Evolutionary conservation across 257 asterid species (phyloP).

Genomic region (Gardenia jasminoides): DNA sequence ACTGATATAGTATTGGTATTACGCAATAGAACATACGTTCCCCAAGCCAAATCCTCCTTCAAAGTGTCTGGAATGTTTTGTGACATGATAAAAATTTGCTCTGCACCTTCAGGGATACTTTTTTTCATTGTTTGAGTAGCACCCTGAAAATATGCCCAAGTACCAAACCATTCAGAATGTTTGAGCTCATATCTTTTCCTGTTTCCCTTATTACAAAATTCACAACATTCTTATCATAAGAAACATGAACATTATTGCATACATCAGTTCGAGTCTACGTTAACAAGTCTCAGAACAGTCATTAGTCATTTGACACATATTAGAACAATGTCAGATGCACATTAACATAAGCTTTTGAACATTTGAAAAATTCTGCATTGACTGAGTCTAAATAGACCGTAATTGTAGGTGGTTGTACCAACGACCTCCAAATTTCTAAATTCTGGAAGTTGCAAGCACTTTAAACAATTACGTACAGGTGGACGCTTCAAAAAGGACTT

Average conservation of each 20-base stretch:
- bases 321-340: neutral
- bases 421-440: too few relatives aligned
- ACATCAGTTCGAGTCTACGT: neutral
- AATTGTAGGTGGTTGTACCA: too few relatives aligned
- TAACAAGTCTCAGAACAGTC: neutral
- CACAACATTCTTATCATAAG: neutral
- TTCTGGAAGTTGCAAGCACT: too few relatives aligned
- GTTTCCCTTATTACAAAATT: neutral
- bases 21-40: constrained; percentile 71
- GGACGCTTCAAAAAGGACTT: too few relatives aligned
- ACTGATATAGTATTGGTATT: constrained; percentile 86
- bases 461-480: too few relatives aligned
- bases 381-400: too few relatives aligned
- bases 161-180: neutral
- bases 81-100: constrained; percentile 73
- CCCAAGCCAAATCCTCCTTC: constrained; percentile 97
- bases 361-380: too few relatives aligned
- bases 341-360: neutral
- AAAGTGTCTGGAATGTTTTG: constrained; percentile 41
- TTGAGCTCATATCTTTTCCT: neutral
- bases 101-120: constrained; percentile 61
- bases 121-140: constrained; percentile 52
- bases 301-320: neutral
- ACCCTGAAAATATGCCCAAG: constrained; percentile 50
- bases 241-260: neutral